Conservation (phyloP, 805 yeast genomes). For the Torulaspora quercuum region DNA sequence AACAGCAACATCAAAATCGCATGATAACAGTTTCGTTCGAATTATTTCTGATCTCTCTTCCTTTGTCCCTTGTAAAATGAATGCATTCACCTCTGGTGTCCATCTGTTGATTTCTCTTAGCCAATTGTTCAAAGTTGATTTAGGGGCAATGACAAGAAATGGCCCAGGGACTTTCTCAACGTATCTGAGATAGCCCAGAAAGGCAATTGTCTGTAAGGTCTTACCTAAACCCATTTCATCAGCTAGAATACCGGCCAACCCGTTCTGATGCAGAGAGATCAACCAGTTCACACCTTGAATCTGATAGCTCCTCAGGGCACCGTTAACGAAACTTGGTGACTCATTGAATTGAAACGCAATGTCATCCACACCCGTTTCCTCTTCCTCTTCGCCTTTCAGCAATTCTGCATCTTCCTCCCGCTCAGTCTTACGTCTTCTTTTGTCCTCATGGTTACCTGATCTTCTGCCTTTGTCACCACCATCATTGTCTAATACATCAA, state of each 20-base stretch:
- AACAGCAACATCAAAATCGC: constrained; percentile 69
- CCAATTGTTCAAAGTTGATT: constrained; percentile 81
- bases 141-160: constrained; percentile 71
- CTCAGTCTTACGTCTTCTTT: constrained; percentile 65
- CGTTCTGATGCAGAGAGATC: constrained; percentile 61
- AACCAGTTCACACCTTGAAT: constrained; percentile 81
- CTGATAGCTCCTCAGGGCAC: constrained; percentile 67
- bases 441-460: constrained; percentile 32
- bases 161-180: constrained; percentile 63
- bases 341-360: constrained; percentile 59
- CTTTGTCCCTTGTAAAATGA: constrained; percentile 72
- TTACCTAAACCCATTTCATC: constrained; percentile 88
- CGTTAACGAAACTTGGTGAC: constrained; percentile 71
- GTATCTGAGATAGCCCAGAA: constrained; percentile 67
- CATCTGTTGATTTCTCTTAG: constrained; percentile 68
- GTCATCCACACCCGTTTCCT: constrained; percentile 24
- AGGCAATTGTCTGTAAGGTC: constrained; percentile 75
- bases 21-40: constrained; percentile 46
- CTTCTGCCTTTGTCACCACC: constrained; percentile 17
- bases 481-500: constrained; percentile 38
- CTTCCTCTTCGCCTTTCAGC: constrained; percentile 53
- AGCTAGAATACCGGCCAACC: constrained; percentile 71
- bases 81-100: constrained; percentile 74
- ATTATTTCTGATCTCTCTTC: constrained; percentile 58
- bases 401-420: constrained; percentile 77